Evolutionary conservation across 805 yeast species (phyloP).

Genomic region (Zygosaccharomyces bailii): DNA sequence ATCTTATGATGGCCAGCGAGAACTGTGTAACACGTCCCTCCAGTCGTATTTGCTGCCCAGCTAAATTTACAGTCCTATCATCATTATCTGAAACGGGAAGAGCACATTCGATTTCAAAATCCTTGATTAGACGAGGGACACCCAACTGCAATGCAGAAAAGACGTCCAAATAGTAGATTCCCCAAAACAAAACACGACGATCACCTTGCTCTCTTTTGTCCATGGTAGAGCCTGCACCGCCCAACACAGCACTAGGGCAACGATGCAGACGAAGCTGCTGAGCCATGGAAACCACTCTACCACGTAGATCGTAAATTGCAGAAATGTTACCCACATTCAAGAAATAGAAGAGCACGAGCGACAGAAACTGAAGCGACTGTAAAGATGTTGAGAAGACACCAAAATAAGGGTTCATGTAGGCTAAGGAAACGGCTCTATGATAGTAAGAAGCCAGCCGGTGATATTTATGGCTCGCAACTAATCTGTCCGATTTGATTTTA

Average conservation of each 20-base stretch:
- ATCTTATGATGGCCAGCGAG: conserved; percentile 63
- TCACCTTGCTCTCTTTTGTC: conserved; percentile 74
- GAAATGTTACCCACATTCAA: conserved; percentile 69
- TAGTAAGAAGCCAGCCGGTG: conserved; percentile 41
- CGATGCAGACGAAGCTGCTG: conserved; percentile 82
- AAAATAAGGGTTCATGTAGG: conserved; percentile 56
- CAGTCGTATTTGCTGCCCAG: conserved; percentile 46
- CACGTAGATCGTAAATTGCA: conserved; percentile 72
- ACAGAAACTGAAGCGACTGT: conserved; percentile 63
- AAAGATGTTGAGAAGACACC: conserved; percentile 58
- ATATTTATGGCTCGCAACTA: conserved; percentile 14
- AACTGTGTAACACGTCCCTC: conserved; percentile 67
- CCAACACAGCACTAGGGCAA: conserved; percentile 79
- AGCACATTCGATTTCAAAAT: conserved; percentile 82
- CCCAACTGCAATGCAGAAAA: conserved; percentile 75
- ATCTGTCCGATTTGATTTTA: conserved; percentile 23
- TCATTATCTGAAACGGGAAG: conserved; percentile 63
- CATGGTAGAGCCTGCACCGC: conserved; percentile 60
- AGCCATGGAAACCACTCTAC: conserved; percentile 74
- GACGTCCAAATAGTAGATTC: conserved; percentile 70
- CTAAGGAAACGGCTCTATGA: conserved; percentile 54
- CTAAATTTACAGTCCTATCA: conserved; percentile 50
- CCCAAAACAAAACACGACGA: conserved; percentile 81
- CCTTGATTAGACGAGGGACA: conserved; percentile 75
- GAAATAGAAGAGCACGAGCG: conserved; percentile 68